Percentiles rank a stretch among this genome's conserved stretches.
phyloP scores from a whole-genome alignment of 1,284 basidiomycete genomes.

The Abortiporus biennis region DNA sequence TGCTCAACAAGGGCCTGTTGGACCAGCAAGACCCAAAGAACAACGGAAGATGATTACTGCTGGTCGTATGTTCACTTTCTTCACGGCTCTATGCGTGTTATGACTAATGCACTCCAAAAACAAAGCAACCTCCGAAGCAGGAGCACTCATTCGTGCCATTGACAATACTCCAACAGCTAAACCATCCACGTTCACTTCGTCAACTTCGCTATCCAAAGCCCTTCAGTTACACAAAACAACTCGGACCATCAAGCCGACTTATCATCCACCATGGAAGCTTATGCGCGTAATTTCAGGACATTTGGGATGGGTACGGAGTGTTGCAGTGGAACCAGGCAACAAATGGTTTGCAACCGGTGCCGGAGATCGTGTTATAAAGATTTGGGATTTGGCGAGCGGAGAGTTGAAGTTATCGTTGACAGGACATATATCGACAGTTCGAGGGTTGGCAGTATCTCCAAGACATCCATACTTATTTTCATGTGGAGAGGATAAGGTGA shows the following conservation, averaged over 20 bases:
- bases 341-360: slow-evolving; percentile 99
- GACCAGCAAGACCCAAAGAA: slow-evolving; percentile 66
- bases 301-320: slow-evolving; percentile 96
- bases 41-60: slow-evolving; percentile 67
- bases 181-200: slow-evolving; percentile 61
- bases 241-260: slow-evolving; percentile 88
- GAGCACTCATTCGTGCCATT: slow-evolving; percentile 62
- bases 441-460: slow-evolving; percentile 88
- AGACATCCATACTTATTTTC: slow-evolving; percentile 98
- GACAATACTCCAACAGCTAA: slow-evolving; percentile 59
- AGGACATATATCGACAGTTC: slow-evolving; percentile 95
- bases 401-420: slow-evolving; percentile 95
- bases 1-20: slow-evolving; percentile 76
- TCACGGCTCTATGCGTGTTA: neutral
- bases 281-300: slow-evolving; percentile 96
- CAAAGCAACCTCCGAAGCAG: slow-evolving; percentile 42
- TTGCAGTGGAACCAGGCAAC: slow-evolving; percentile 96
- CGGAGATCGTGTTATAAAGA: slow-evolving; percentile 97
- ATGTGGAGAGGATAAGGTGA: slow-evolving; percentile 93
- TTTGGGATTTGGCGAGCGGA: slow-evolving; percentile 97
- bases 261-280: slow-evolving; percentile 96
- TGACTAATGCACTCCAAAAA: neutral
- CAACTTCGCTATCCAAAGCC: slow-evolving; percentile 72
- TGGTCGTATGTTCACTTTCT: slow-evolving; percentile 43
- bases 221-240: slow-evolving; percentile 88